Conservation (phyloP, 352 stramenopile species). For the Pythium rishiriense region DNA sequence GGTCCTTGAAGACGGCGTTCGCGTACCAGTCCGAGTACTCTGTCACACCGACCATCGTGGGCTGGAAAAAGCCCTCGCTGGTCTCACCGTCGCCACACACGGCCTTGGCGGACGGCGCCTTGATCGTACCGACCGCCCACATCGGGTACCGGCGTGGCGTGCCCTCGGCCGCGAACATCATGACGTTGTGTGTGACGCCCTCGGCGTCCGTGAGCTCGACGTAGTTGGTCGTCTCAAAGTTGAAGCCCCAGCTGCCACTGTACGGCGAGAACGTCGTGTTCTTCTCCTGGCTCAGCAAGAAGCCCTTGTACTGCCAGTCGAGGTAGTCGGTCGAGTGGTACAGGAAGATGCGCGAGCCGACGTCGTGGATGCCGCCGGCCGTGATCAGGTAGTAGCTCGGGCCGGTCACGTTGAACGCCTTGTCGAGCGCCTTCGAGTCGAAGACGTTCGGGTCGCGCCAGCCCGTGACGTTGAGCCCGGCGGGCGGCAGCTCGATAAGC, state of each 20-base stretch:
- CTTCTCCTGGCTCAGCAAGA: conserved; percentile 52
- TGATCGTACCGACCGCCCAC: conserved; percentile 53
- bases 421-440: conserved; percentile 55
- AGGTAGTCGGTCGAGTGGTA: conserved; percentile 65
- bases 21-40: conserved; percentile 72
- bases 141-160: conserved; percentile 54
- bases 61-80: conserved; percentile 42
- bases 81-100: conserved; percentile 25
- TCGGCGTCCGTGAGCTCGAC: conserved; percentile 58
- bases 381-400: conserved; percentile 61
- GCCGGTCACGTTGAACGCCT: conserved; percentile 29
- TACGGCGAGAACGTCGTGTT: conserved; percentile 65
- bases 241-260: conserved; percentile 59
- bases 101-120: conserved; percentile 15
- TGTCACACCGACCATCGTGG: conserved; percentile 59
- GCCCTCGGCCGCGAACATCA: conserved; percentile 63
- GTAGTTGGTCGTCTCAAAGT: conserved; percentile 74
- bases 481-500: conserved; percentile 44
- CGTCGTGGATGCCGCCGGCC: conserved; percentile 50
- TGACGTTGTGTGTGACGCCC: conserved; percentile 57
- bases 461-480: conserved; percentile 56
- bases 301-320: conserved; percentile 69
- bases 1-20: conserved; percentile 66
- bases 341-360: conserved; percentile 61
- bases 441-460: conserved; percentile 69